These are phyloP conservation scores for Dendrobium huoshanense DNA, from an alignment of 106 monocot genomes.

Conservation along the genomic window DNA sequence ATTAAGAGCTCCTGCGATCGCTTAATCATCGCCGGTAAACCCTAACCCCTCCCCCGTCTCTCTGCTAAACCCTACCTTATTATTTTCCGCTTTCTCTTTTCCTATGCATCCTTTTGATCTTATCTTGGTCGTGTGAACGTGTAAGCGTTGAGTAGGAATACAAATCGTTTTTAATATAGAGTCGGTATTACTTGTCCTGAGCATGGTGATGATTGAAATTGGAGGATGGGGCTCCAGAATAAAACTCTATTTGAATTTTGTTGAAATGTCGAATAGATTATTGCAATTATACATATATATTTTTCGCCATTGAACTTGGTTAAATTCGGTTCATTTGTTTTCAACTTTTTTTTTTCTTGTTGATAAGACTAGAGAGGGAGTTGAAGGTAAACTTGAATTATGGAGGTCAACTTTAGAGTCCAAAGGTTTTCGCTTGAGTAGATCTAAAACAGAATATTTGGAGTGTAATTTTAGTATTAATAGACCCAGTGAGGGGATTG, in stretches of 20 bases:
- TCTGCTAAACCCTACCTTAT: neutral
- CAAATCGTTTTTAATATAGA: neutral
- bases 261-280: neutral
- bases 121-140: neutral
- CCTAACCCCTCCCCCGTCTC: slow-evolving; percentile 6
- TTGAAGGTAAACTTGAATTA: no score
- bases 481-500: no score
- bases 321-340: neutral
- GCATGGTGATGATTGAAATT: neutral
- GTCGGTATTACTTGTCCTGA: neutral
- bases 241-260: neutral
- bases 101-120: neutral
- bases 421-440: no score
- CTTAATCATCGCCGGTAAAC: slow-evolving; percentile 77
- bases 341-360: neutral
- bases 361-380: no score
- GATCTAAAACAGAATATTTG: no score
- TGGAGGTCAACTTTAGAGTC: no score
- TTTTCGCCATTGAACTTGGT: neutral
- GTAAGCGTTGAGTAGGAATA: neutral
- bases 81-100: neutral
- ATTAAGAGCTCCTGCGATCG: slow-evolving; percentile 87
- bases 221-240: neutral
- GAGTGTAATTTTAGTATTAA: no score
- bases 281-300: neutral